Percentiles rank a stretch among this genome's conserved stretches.
These are phyloP conservation scores for Dothiorella sarmentorum DNA, from an alignment of 2,329 filamentous ascomycete species.

Conservation along the genomic window DNA sequence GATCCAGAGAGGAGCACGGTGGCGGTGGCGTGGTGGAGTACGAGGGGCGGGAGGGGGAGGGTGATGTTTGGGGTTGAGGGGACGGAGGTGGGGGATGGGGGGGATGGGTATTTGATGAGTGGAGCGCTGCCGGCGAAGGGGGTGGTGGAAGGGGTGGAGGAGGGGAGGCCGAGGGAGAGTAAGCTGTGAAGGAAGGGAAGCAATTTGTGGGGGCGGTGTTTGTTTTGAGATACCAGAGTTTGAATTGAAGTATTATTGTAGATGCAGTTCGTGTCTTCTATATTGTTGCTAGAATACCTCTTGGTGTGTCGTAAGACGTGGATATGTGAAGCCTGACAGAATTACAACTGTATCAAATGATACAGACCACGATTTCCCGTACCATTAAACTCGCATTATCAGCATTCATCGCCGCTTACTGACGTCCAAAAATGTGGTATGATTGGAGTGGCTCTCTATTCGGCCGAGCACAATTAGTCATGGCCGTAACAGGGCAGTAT, in stretches of 20 bases:
- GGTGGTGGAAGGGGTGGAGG: conserved; percentile 23
- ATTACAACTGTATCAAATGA: no score
- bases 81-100: conserved; percentile 39
- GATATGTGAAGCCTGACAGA: no score
- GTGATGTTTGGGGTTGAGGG: conserved; percentile 50
- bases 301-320: no score
- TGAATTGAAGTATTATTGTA: no score
- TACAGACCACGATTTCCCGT: no score
- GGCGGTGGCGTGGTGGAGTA: conserved; percentile 84
- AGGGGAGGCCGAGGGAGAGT: conserved; percentile 34
- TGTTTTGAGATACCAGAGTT: background rate
- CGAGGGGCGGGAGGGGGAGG: conserved; percentile 57
- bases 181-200: conserved; percentile 37
- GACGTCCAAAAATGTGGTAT: no score
- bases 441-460: no score
- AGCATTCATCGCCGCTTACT: no score
- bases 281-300: no score
- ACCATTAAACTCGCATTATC: no score
- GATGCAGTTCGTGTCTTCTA: background rate
- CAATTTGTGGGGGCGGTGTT: background rate
- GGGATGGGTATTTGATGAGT: conserved; percentile 50
- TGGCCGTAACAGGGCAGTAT: background rate
- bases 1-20: conserved; percentile 78
- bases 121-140: conserved; percentile 43
- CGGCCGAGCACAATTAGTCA: background rate